phyloP scores from a whole-genome alignment of 371 early-diverging fungal species.

The Mucor velutinosus region DNA sequence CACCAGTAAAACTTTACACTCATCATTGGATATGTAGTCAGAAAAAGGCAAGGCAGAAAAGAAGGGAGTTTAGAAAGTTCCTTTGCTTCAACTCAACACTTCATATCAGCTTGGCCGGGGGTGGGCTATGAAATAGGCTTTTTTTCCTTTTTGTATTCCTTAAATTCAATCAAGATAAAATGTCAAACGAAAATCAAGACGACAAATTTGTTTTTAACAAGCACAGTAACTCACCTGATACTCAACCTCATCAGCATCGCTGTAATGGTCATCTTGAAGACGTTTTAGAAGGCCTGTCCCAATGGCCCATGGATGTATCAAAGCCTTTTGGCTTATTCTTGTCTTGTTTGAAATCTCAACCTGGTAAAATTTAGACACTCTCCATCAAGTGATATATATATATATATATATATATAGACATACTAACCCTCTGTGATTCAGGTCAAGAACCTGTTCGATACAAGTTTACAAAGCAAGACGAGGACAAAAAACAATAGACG shows the following conservation, averaged over 20 bases:
- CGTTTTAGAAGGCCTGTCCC: constrained; percentile 40
- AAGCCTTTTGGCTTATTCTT: constrained; percentile 45
- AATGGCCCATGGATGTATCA: constrained; percentile 50
- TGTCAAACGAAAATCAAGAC: constrained; percentile 5
- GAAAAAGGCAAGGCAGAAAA: background rate
- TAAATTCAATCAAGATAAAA: background rate
- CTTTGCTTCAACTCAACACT: background rate
- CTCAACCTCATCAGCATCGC: constrained; percentile 35
- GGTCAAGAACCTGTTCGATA: constrained; percentile 17
- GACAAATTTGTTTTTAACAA: constrained; percentile 25
- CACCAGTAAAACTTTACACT: background rate
- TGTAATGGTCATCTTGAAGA: constrained; percentile 55
- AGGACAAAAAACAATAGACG: background rate
- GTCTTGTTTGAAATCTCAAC: constrained; percentile 34
- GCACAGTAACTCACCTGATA: constrained; percentile 31
- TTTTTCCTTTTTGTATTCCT: background rate
- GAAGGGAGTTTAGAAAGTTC: constrained; percentile 1
- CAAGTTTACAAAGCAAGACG: background rate
- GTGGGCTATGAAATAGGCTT: background rate
- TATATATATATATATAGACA: background rate
- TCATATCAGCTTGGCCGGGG: background rate
- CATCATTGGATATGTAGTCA: background rate
- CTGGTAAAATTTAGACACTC: constrained; percentile 20
- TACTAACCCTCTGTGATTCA: background rate
- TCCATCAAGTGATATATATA: background rate